phyloP scores from a whole-genome alignment of 148 eudicot species.

The Silene latifolia region DNA sequence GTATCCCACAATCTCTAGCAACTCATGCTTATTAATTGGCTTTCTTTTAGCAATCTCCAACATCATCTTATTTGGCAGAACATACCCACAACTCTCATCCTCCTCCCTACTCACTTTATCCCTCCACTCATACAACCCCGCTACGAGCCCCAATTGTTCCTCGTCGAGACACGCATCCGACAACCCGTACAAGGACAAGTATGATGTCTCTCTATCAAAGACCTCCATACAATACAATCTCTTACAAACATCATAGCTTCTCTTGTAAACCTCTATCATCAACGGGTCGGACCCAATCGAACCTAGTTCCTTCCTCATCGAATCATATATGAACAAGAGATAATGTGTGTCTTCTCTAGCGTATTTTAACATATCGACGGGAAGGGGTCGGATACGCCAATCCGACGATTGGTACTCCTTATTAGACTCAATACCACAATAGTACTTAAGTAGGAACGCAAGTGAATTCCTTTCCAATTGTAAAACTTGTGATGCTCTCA shows the following conservation, averaged over 20 bases:
- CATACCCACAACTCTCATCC: constrained; percentile 17
- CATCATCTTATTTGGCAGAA: constrained; percentile 8
- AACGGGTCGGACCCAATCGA: not conserved
- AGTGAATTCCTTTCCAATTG: too few relatives aligned
- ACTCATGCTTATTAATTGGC: not conserved
- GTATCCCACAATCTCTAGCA: not conserved
- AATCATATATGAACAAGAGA: not conserved
- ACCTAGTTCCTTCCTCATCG: not conserved
- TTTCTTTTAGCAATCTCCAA: constrained; percentile 1
- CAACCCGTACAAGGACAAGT: constrained; percentile 6
- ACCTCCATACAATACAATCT: constrained; percentile 4
- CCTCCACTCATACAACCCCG: constrained; percentile 3
- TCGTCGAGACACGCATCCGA: not conserved
- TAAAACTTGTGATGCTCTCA: too few relatives aligned
- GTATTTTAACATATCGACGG: too few relatives aligned
- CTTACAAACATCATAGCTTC: not conserved
- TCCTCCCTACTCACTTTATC: constrained; percentile 14
- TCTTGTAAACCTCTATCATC: not conserved
- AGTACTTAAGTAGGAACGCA: too few relatives aligned
- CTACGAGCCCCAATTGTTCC: not conserved
- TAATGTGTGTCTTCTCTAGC: constrained; percentile 13
- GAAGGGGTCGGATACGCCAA: too few relatives aligned
- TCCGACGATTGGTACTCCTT: too few relatives aligned
- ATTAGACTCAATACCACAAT: too few relatives aligned
- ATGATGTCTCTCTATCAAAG: not conserved